Conservation (phyloP, 176 grass and related monocot genomes). For the Hordeum vulgare region MorexV3_pseudomolecules_assembly NC_058518.1:473586945-473587444, state of each 20-base stretch:
- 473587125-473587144: not conserved
- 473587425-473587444: conserved; percentile 36
- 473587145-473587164: not conserved
- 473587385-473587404: not conserved
- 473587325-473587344: not conserved
- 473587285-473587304: not conserved
- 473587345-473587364: not conserved
- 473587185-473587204: not conserved
- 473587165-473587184: not conserved
- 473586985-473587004: not conserved
- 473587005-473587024: not conserved
- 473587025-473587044: not conserved
- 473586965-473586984: not conserved
- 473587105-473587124: not conserved
- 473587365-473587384: not conserved
- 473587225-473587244: not conserved
- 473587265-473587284: not conserved
- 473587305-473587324: not conserved
- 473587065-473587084: not conserved
- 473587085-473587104: not conserved
- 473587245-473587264: not conserved
- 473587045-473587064: not conserved
- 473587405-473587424: not conserved
- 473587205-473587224: not conserved
- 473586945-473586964: not conserved